Conservation (phyloP, 441 rosid genomes). For the Aleurites moluccanus region DNA sequence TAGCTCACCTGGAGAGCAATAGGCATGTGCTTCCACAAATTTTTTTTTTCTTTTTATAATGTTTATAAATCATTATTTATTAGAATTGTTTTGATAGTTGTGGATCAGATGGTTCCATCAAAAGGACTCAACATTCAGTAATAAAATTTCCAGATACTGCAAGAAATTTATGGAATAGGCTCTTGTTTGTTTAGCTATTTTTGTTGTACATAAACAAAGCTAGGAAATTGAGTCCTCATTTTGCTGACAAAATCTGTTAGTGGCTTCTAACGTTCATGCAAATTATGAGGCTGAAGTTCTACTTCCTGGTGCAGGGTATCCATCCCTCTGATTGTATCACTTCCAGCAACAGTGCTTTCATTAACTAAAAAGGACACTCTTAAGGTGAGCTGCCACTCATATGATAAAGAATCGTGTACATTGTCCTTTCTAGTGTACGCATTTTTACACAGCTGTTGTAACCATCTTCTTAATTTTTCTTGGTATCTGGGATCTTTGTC, state of each 20-base stretch:
- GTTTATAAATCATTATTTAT: not conserved
- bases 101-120: not conserved
- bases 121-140: no score
- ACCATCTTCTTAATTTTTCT: not conserved
- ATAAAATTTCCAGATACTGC: no score
- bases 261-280: not conserved
- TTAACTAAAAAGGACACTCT: conserved; percentile 70
- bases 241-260: not conserved
- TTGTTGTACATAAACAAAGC: not conserved
- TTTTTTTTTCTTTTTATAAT: not conserved
- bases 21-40: conserved; percentile 45
- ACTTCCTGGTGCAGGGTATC: conserved; percentile 53
- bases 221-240: not conserved
- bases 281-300: conserved; percentile 12
- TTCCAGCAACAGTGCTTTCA: conserved; percentile 81
- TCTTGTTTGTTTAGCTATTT: no score
- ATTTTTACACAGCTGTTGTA: not conserved
- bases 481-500: not conserved
- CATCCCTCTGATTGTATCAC: conserved; percentile 80
- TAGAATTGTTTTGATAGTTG: not conserved
- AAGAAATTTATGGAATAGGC: no score
- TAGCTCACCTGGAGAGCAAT: conserved; percentile 78
- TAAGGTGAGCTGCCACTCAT: no score
- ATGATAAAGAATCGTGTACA: not conserved
- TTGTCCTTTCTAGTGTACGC: not conserved